Evolutionary conservation across 805 yeast species (phyloP).

Genomic region (Jamesozyma spencerorum): DNA sequence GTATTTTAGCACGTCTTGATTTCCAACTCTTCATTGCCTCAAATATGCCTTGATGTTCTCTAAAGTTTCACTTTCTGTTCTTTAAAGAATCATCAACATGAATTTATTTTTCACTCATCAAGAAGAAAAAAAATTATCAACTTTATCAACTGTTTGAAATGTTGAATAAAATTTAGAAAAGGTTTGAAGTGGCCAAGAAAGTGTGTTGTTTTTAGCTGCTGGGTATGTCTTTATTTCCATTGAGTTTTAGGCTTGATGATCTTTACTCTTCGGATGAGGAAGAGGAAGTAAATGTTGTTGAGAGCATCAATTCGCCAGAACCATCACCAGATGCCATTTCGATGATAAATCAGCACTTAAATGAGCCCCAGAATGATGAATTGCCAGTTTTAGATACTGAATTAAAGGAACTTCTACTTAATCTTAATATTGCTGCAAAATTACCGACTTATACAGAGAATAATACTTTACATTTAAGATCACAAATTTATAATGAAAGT

Average conservation of each 20-base stretch:
- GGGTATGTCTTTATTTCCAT: background rate
- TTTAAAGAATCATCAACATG: background rate
- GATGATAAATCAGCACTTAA: too few relatives aligned
- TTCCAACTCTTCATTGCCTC: conserved; percentile 13
- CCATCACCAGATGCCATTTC: conserved; percentile 3
- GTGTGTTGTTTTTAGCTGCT: too few relatives aligned
- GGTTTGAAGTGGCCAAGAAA: too few relatives aligned
- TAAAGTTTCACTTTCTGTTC: conserved; percentile 1
- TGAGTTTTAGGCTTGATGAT: conserved; percentile 2
- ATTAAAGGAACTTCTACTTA: conserved; percentile 7
- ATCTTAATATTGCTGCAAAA: conserved; percentile 14
- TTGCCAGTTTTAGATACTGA: conserved; percentile 9
- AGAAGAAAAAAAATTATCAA: conserved; percentile 6
- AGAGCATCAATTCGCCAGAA: background rate
- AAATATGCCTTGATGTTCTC: too few relatives aligned
- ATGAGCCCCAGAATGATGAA: conserved; percentile 13
- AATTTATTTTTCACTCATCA: conserved; percentile 1
- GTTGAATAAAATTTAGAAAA: too few relatives aligned
- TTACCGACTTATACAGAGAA: conserved; percentile 1
- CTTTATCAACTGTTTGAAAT: too few relatives aligned
- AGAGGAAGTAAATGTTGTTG: background rate
- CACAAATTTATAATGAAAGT: background rate
- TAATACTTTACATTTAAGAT: background rate
- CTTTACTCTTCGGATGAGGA: conserved; percentile 1
- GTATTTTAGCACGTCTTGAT: conserved; percentile 57